Conservation (phyloP, 2,329 filamentous ascomycete species). For the Daldinia eschscholtzii region DNA sequence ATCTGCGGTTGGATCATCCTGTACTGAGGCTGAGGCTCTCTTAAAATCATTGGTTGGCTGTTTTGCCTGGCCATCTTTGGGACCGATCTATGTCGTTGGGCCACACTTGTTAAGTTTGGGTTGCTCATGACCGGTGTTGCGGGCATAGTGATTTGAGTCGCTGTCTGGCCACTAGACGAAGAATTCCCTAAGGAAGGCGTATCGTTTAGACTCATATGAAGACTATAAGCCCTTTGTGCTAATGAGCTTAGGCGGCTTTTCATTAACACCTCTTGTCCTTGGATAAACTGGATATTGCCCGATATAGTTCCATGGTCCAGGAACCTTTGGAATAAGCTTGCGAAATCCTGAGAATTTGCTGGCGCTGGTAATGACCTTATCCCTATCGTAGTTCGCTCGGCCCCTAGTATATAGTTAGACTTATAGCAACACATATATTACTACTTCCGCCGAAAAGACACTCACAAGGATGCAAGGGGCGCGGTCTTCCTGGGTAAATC, state of each 20-base stretch:
- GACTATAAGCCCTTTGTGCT: slow-evolving; percentile 14
- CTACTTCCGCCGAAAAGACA: not conserved
- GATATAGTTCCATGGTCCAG: slow-evolving; percentile 7
- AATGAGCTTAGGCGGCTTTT: slow-evolving; percentile 12
- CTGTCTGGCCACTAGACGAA: slow-evolving; percentile 25
- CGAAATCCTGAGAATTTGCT: slow-evolving; percentile 9
- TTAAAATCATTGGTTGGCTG: slow-evolving; percentile 11
- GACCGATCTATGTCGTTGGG: slow-evolving; percentile 2
- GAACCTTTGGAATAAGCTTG: not conserved
- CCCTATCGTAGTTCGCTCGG: slow-evolving; percentile 16
- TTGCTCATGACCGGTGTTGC: slow-evolving; percentile 6
- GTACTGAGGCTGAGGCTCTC: slow-evolving; percentile 11
- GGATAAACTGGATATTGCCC: slow-evolving; percentile 13
- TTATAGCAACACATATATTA: not conserved
- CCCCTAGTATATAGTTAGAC: slow-evolving; percentile 10
- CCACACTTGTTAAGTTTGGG: not conserved
- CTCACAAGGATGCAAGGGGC: slow-evolving; percentile 31
- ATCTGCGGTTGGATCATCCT: slow-evolving; percentile 11
- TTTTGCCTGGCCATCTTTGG: slow-evolving; percentile 13
- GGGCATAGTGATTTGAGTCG: slow-evolving; percentile 15
- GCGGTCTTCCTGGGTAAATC: slow-evolving; percentile 19
- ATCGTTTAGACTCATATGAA: slow-evolving; percentile 13
- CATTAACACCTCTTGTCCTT: slow-evolving; percentile 17
- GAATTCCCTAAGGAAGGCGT: slow-evolving; percentile 16
- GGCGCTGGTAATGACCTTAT: slow-evolving; percentile 6